Evolutionary conservation across 768 basidiomycete genomes (phyloP), one percentile per base, ranked within the genome.

Genomic region (Clitopilus passeckerianus): DNA sequence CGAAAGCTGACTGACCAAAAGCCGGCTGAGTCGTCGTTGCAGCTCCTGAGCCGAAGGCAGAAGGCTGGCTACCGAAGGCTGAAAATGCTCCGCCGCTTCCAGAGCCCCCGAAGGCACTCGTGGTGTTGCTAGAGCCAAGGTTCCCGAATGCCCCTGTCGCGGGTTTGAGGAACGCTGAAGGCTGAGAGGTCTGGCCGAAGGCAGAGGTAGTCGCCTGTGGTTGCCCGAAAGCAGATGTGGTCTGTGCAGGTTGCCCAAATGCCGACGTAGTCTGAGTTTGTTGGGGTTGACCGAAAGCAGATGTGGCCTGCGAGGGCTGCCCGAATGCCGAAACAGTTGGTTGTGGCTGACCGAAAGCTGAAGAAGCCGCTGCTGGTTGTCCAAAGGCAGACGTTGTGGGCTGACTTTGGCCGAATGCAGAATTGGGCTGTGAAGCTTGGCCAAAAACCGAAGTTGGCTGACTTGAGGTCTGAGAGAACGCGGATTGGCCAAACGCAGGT

Each of bases 101-200:
- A 33, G 27, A 30, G 7, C 27, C 27, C 1, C 71, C 77, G 46
- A 77, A 72, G 0, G 73, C 71, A 52, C 72, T 67, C 1, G 66
- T 65, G 10, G 75, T 64, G 14, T 72, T 68, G 9, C 69, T 61
- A 37, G 59, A 34, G 23, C 65, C 67, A 7, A 73, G 69, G 57
- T 75, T 75, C 0, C 77, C 77, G 44, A 87, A 87, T 1, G 81
- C 81, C 1, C 83, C 83, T 5, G 78, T 71, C 4, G 79, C 74
- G 5, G 83, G 79, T 61, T 80, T 81, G 59, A 84, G 77, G 22
- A 84, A 58, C 2, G 73, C 72, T 4, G 75, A 70, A 67, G 69
- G 44, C 10, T 60, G 62, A 1, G 70, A 58, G 46, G 65, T 33
- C 60, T 72, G 72, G 10, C 72, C 66, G 57, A 77, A 75, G 7